A percentile compares a stretch with the other conserved stretches of the same genome.
These are phyloP conservation scores for Xylaria digitata DNA, from an alignment of 2,329 filamentous ascomycete genomes.

Conservation along the genomic window DNA sequence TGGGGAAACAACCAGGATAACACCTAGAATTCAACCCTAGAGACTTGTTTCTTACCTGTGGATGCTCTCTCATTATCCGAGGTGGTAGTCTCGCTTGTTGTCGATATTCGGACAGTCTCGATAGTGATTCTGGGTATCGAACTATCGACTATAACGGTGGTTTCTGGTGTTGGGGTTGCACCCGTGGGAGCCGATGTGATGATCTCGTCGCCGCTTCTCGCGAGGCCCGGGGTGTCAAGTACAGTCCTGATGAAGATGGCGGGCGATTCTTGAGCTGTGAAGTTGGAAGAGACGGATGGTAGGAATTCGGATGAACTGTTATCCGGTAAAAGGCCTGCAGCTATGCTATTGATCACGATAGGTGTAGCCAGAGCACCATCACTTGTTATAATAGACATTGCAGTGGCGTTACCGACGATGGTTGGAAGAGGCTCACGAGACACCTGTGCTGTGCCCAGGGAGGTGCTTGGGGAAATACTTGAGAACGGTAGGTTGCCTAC, in stretches of 20 bases:
- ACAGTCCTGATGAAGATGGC: background rate
- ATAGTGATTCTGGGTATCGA: too few species aligned
- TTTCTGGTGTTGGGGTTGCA: too few species aligned
- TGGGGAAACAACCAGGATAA: too few species aligned
- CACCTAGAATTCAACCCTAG: too few species aligned
- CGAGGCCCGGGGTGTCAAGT: background rate
- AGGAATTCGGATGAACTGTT: background rate
- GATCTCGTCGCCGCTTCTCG: background rate
- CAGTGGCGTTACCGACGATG: background rate
- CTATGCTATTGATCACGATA: too few species aligned
- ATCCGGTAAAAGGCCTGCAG: background rate
- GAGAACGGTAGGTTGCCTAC: slow-evolving; percentile 7
- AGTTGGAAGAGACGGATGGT: background rate
- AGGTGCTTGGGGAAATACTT: background rate
- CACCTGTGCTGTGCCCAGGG: too few species aligned
- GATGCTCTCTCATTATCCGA: too few species aligned
- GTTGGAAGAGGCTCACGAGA: background rate
- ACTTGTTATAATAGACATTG: background rate
- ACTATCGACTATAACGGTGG: too few species aligned
- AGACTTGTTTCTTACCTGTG: too few species aligned
- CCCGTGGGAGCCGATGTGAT: slow-evolving; percentile 8
- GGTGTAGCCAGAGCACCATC: background rate
- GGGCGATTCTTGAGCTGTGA: background rate
- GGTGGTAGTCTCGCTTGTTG: too few species aligned
- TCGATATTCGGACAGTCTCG: slow-evolving; percentile 6